Conservation (phyloP, 2,329 filamentous ascomycete genomes). For the Helotiales sp. region DNA sequence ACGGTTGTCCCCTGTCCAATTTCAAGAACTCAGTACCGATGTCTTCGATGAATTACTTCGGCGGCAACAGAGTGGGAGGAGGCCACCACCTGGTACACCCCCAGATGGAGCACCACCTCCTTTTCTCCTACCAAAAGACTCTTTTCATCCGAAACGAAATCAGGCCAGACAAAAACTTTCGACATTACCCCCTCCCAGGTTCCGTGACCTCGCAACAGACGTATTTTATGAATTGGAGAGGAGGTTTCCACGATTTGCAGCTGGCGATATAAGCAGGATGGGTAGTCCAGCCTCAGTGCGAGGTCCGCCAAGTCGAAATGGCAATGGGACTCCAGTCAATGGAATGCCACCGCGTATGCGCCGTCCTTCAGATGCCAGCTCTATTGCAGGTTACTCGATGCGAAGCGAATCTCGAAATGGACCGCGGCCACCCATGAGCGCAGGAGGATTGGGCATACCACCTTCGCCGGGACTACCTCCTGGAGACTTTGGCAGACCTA, state of each 20-base stretch:
- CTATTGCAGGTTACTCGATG: constrained; percentile 42
- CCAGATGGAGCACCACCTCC: constrained; percentile 56
- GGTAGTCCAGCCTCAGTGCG: constrained; percentile 69
- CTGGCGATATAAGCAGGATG: constrained; percentile 65
- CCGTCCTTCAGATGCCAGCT: constrained; percentile 58
- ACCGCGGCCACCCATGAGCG: constrained; percentile 42
- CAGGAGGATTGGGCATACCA: constrained; percentile 50
- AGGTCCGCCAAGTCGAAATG: constrained; percentile 55
- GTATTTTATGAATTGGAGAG: constrained; percentile 95
- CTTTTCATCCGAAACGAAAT: constrained; percentile 95
- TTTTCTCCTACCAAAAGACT: constrained; percentile 79
- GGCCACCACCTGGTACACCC: constrained; percentile 51
- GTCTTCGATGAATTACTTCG: constrained; percentile 94
- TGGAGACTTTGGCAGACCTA: constrained; percentile 71
- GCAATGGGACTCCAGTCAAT: constrained; percentile 58
- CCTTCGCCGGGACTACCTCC: constrained; percentile 58
- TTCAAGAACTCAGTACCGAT: constrained; percentile 96
- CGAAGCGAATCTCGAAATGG: constrained; percentile 36
- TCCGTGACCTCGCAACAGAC: constrained; percentile 90
- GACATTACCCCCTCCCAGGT: constrained; percentile 81
- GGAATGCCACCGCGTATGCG: constrained; percentile 49
- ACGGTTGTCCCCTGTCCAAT: constrained; percentile 86
- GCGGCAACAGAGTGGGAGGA: constrained; percentile 68
- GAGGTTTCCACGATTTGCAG: constrained; percentile 79
- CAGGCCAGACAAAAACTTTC: constrained; percentile 95